A percentile compares a stretch with the other conserved stretches of the same genome.
phyloP scores from a whole-genome alignment of 129 eudicot species.

The Pseudognaphalium luteoalbum region DNA sequence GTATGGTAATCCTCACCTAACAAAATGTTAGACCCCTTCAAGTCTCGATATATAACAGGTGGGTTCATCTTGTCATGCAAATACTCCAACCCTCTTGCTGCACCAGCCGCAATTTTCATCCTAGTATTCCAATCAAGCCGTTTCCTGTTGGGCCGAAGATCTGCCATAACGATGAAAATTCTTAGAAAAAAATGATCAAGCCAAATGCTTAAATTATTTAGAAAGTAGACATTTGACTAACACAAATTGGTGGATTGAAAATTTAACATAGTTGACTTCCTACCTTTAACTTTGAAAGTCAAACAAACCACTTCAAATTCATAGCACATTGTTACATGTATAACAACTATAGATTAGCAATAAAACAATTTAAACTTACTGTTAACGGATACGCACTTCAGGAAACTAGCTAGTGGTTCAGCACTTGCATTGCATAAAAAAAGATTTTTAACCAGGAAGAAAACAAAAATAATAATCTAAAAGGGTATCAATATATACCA shows the following conservation, averaged over 20 bases:
- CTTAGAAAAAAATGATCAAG: slow-evolving; percentile 5
- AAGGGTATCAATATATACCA: slow-evolving; percentile 40
- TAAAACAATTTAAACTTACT: slow-evolving; percentile 27
- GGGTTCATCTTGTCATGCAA: slow-evolving; percentile 87
- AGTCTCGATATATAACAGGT: slow-evolving; percentile 88
- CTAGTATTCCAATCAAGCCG: slow-evolving; percentile 83
- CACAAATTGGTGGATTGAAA: not conserved
- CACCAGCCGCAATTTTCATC: slow-evolving; percentile 97
- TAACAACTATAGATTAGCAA: not conserved
- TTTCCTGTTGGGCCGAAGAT: slow-evolving; percentile 37
- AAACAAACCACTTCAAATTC: slow-evolving; percentile 10
- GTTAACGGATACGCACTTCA: slow-evolving; percentile 22
- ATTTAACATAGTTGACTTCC: not conserved
- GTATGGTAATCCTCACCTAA: slow-evolving; percentile 82
- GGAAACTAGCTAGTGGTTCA: slow-evolving; percentile 27
- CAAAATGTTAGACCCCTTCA: slow-evolving; percentile 89
- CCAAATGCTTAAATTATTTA: not conserved
- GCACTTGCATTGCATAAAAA: slow-evolving; percentile 32
- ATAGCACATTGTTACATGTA: not conserved
- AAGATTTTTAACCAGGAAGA: slow-evolving; percentile 4
- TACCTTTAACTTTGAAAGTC: slow-evolving; percentile 8
- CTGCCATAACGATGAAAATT: slow-evolving; percentile 37
- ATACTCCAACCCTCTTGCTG: slow-evolving; percentile 90
- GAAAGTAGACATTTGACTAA: not conserved
- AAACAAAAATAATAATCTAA: not conserved